Conservation (phyloP, 1,139 yeast genomes). For the Chernovozyma aurita region DNA sequence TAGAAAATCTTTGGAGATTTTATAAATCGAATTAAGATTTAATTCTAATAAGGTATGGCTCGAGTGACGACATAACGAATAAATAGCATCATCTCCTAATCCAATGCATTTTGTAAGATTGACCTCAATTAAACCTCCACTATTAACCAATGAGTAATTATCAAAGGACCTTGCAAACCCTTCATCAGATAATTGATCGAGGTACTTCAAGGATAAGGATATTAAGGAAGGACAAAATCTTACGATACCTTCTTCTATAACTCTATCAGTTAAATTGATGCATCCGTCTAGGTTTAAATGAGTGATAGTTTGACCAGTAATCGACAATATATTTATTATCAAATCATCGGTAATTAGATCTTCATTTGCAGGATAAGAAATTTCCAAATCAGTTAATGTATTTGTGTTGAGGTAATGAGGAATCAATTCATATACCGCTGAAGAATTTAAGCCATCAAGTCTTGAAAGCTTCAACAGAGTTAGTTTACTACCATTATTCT, state of each 20-base stretch:
- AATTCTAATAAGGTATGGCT: constrained; percentile 62
- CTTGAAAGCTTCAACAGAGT: constrained; percentile 50
- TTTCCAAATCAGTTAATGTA: constrained; percentile 52
- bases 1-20: constrained; percentile 49
- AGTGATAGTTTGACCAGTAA: constrained; percentile 58
- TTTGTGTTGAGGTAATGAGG: constrained; percentile 54
- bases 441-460: constrained; percentile 64
- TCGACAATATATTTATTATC: constrained; percentile 56
- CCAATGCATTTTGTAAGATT: constrained; percentile 63
- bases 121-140: constrained; percentile 58
- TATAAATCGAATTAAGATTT: constrained; percentile 64
- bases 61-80: constrained; percentile 61
- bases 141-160: constrained; percentile 39
- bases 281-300: constrained; percentile 69
- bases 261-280: constrained; percentile 60
- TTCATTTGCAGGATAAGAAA: constrained; percentile 64
- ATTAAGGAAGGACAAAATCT: constrained; percentile 54
- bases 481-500: constrained; percentile 55
- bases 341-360: constrained; percentile 71
- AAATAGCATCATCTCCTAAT: constrained; percentile 58
- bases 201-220: constrained; percentile 45
- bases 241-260: constrained; percentile 54
- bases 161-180: constrained; percentile 58
- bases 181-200: constrained; percentile 63
- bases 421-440: constrained; percentile 55